phyloP scores from a whole-genome alignment of 768 basidiomycete species.

The Xerocomellus chrysenteron region DNA sequence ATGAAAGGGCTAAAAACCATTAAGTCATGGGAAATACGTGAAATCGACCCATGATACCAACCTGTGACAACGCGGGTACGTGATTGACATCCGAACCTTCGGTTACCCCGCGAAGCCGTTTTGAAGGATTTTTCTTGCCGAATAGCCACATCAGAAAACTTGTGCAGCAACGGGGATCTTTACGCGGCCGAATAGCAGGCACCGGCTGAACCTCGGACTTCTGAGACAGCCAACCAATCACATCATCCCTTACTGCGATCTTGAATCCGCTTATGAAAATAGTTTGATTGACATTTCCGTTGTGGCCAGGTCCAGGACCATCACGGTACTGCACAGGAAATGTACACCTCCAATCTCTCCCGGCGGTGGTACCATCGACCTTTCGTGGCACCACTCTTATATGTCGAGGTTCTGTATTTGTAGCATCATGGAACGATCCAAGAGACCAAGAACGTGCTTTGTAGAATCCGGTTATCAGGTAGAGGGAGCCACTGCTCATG shows the following conservation, averaged over 20 bases:
- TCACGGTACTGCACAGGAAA: not conserved
- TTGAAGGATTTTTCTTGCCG: not conserved
- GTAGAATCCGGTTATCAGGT: no score
- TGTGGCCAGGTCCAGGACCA: not conserved
- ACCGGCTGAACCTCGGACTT: not conserved
- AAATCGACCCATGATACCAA: not conserved
- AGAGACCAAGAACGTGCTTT: no score
- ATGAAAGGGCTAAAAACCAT: not conserved
- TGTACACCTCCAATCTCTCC: not conserved
- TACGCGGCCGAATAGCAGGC: not conserved
- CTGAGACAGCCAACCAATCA: not conserved
- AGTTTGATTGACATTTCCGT: slow-evolving; percentile 14
- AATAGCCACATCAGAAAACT: not conserved
- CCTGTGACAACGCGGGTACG: slow-evolving; percentile 1
- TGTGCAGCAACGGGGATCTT: not conserved
- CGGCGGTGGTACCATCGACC: not conserved
- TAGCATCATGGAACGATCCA: no score
- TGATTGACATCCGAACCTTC: not conserved
- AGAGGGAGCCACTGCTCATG: no score
- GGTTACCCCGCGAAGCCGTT: not conserved
- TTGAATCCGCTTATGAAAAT: slow-evolving; percentile 21
- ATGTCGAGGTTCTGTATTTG: no score
- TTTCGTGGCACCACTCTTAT: no score
- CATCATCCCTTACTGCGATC: not conserved
- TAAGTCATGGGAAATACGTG: not conserved